phyloP scores from a whole-genome alignment of 2,329 filamentous ascomycete genomes.

The Chaetomiaceae sp. region DNA sequence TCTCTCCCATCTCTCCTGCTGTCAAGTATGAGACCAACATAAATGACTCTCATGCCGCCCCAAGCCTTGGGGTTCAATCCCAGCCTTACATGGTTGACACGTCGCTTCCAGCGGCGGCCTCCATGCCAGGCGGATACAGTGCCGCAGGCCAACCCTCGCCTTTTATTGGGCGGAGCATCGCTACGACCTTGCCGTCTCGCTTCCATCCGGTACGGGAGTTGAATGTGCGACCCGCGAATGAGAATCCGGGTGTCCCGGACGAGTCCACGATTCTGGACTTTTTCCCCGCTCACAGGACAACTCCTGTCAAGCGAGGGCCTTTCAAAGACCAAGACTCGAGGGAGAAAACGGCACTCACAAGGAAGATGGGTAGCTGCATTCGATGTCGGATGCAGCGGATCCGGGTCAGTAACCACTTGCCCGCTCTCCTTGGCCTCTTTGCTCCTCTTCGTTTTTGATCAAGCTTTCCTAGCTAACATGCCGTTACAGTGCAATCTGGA shows the following conservation, averaged over 20 bases:
- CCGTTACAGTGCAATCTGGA: conserved; percentile 48
- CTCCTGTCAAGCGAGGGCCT: conserved; percentile 44
- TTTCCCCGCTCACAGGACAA: conserved; percentile 33
- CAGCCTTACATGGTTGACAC: conserved; percentile 9
- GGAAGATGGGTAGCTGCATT: conserved; percentile 55
- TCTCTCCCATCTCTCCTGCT: conserved; percentile 24
- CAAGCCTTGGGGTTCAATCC: conserved; percentile 9
- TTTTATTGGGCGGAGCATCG: conserved; percentile 10
- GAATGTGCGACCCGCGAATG: conserved; percentile 14
- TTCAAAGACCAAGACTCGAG: conserved; percentile 50
- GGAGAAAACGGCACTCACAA: conserved; percentile 51
- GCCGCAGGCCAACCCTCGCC: conserved; percentile 7
- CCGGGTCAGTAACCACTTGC: conserved; percentile 41
- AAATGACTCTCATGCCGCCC: neutral
- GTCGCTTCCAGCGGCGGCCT: conserved; percentile 3
- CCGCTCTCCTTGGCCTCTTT: neutral
- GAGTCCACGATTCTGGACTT: conserved; percentile 29
- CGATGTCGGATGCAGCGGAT: conserved; percentile 59
- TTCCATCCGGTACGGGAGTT: conserved; percentile 18
- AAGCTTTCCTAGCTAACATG: neutral
- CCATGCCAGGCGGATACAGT: conserved; percentile 10
- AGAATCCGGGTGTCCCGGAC: conserved; percentile 13
- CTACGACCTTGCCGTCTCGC: conserved; percentile 5
- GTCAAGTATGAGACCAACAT: conserved; percentile 22
- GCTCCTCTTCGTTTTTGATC: neutral